phyloP scores from a whole-genome alignment of 1,284 basidiomycete genomes.

The Moesziomyces parantarcticus region DNA sequence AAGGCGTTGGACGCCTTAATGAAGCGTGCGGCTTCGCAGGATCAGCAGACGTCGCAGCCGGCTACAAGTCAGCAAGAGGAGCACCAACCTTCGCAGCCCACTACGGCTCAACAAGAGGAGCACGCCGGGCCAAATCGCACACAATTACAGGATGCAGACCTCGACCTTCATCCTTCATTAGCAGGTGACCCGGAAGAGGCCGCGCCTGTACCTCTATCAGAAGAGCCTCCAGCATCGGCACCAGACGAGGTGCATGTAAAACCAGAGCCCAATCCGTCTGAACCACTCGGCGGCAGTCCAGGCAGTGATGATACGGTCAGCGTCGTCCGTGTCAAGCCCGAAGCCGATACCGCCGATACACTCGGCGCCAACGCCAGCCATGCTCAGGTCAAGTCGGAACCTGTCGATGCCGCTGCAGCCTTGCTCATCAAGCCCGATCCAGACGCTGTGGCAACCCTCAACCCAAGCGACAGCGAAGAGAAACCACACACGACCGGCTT shows the following conservation, averaged over 20 bases:
- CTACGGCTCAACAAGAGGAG: not conserved
- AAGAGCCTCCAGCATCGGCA: not conserved
- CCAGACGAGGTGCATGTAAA: not conserved
- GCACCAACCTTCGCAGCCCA: not conserved
- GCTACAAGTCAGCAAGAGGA: not conserved
- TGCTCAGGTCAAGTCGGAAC: slow-evolving; percentile 14
- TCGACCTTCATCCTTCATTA: too few relatives aligned
- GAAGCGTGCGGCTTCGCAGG: slow-evolving; percentile 13
- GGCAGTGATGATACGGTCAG: not conserved
- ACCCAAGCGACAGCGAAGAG: not conserved
- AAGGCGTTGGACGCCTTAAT: slow-evolving; percentile 45
- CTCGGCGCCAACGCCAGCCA: not conserved
- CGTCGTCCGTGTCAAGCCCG: not conserved
- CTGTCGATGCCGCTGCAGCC: not conserved
- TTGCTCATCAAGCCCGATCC: slow-evolving; percentile 16
- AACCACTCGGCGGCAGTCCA: too few relatives aligned
- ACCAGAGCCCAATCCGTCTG: not conserved
- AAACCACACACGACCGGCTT: slow-evolving; percentile 4
- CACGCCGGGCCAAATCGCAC: too few relatives aligned
- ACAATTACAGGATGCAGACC: not conserved
- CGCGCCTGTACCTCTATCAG: not conserved
- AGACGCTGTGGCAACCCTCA: not conserved
- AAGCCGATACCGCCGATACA: not conserved
- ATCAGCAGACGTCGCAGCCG: not conserved
- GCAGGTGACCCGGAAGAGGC: not conserved